A percentile compares a stretch with the other conserved stretches of the same genome.
Evolutionary conservation across 192 early-diverging fungal species (phyloP).

Genomic region (Rhizoclosmatium globosum): DNA sequence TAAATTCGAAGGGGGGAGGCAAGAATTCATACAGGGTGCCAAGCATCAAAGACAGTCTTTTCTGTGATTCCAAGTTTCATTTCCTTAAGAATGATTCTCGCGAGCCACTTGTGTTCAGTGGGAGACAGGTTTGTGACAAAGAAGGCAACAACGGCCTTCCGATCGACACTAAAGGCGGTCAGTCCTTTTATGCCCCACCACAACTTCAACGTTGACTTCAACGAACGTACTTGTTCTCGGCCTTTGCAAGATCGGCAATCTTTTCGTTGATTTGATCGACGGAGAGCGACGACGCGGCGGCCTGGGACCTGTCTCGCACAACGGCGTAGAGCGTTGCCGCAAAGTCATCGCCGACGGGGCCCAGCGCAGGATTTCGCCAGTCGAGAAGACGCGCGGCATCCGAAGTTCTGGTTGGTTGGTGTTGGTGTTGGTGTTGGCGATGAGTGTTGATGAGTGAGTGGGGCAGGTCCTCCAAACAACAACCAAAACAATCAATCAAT

Average conservation of each 20-base stretch:
- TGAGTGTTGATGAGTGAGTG: not conserved
- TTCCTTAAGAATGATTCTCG: constrained; percentile 79
- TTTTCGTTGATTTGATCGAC: constrained; percentile 70
- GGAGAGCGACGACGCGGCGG: constrained; percentile 50
- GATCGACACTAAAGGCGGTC: constrained; percentile 41
- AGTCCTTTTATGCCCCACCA: too few relatives aligned
- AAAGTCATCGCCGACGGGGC: constrained; percentile 67
- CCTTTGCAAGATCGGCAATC: constrained; percentile 54
- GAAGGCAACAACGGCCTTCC: constrained; percentile 55
- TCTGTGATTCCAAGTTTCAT: constrained; percentile 79
- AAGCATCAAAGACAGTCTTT: constrained; percentile 69
- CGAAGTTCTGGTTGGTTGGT: constrained; percentile 53
- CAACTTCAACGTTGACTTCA: not conserved
- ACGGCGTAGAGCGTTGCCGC: constrained; percentile 61
- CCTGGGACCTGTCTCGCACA: constrained; percentile 36
- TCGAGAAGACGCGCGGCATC: constrained; percentile 76
- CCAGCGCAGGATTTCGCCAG: constrained; percentile 65
- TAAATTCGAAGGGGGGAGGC: not conserved
- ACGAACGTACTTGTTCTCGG: constrained; percentile 37
- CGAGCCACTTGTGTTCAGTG: constrained; percentile 79
- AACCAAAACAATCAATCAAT: too few relatives aligned
- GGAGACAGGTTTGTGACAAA: constrained; percentile 68
- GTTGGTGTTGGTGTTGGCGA: not conserved
- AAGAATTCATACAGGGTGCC: constrained; percentile 57
- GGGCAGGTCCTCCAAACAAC: not conserved